Evolutionary conservation across 768 basidiomycete genomes (phyloP), one percentile per base, ranked within the genome.

Genomic region (Amanita fuliginea): DNA sequence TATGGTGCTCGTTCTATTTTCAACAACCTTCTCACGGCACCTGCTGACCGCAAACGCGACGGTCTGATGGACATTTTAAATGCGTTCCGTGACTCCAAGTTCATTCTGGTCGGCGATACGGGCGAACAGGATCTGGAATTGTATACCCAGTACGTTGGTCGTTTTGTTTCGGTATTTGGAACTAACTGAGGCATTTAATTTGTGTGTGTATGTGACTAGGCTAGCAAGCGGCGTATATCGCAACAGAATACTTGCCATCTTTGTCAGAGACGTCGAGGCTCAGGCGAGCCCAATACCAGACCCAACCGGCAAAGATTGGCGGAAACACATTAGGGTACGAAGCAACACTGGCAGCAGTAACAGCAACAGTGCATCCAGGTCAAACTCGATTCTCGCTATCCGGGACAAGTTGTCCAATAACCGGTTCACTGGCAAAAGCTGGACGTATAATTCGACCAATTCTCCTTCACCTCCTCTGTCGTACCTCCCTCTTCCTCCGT

Each of bases 111-210:
- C 35, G 95, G 95, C 6, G 95, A 98, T 62, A 80, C 83, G 0
- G 95, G 94, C 30, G 95, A 98, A 60, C 94, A 96, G 56, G 95
- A 98, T 64, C 67, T 98, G 39, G 93, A 98, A 63, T 71, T 98
- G 1, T 98, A 97, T 62, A 72, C 83, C 11, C 71, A 79, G 76
- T 76, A 55, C n/a, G 71, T 62, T 13, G 30, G 6, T 28, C 8
- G 30, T 19, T 28, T 34, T n/a, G 40, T 35, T 18, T 13, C 33
- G 16, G 53, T 16, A 24, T 24, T 3, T 22, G 10, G 39, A 14
- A 26, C 22, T 46, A 14, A 26, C 22, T 46, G 13, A 39, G 36
- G 9, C 8, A 24, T 11, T 16, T n/a, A n/a, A n/a, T n/a, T n/a
- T n/a, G n/a, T n/a, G n/a, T n/a, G n/a, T n/a, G n/a, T n/a, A n/a